Base-by-base conservation (phyloP, 129 eudicot species). In the Tanacetum coccineum region DNA sequence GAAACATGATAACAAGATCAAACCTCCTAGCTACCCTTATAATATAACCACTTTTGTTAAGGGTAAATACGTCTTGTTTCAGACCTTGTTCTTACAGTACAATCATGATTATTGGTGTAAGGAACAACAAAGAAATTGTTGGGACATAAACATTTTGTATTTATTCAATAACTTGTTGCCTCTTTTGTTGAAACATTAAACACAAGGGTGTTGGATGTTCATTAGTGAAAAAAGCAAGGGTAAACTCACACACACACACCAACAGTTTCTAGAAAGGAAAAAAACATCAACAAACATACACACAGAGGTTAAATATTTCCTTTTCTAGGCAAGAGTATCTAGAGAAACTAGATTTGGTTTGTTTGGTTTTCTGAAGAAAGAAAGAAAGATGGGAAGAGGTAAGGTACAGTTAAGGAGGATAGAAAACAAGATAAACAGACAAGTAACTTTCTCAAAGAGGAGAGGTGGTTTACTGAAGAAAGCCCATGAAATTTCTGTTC, bases 351-450 rank as follows among this genome's bases (percentile, higher is more conserved):
- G 74, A 62, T 77, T 70, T 80, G 81, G 79, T 61, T 47, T 75
- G 73, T 60, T 70, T 69, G 73, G 65, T 71, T 53, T 63, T 49
- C 51, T 62, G 72, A 49, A 70, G 48, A 70, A 9, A 49, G 52
- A 21, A 4, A 66, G 42, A 55, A 45, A 74, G 62, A 85, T 90
- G 97, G 97, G 97, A 46, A 84, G 97, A 71, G 97, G 97, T 1
- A 90, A 87, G 75, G 97, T 90, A 52, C 84, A 90, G 81, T 74
- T 90, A 69, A 87, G 79, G 81, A 76, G 91, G 75, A 90, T 90
- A 66, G 97, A 90, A 79, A 90, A 90, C 87, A 90, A 86, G 91
- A 90, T 90, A 32, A 90, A 89, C 84, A 89, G 96, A 67, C 94
- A 89, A 45, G 96, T 89, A 54, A 89, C 96, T 49, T 89, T 89